These are phyloP conservation scores for Coniochaeta sp. DNA, from an alignment of 2,329 filamentous ascomycete genomes.

Conservation along the genomic window DNA sequence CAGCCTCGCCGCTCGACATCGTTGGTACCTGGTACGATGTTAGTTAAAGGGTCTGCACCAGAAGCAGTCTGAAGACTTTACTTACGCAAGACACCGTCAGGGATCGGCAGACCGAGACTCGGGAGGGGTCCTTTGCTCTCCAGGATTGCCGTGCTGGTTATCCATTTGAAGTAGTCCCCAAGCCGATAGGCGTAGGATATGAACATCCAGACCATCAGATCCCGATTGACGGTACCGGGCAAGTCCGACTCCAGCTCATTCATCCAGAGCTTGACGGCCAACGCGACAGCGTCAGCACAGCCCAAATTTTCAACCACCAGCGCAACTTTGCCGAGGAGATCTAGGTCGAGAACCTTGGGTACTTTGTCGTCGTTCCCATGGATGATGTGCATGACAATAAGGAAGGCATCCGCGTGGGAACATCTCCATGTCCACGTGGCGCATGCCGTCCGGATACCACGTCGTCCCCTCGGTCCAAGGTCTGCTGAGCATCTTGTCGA, in stretches of 20 bases:
- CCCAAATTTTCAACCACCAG: neutral
- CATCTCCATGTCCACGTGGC: neutral
- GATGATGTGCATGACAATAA: neutral
- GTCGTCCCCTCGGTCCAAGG: neutral
- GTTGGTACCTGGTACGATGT: too few relatives aligned
- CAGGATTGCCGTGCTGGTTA: slow-evolving; percentile 17
- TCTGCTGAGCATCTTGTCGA: neutral
- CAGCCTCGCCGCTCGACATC: too few relatives aligned
- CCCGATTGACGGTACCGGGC: slow-evolving; percentile 10
- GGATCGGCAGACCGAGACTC: slow-evolving; percentile 19
- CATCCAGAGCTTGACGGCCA: neutral
- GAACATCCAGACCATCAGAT: slow-evolving; percentile 23
- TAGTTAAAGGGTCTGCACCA: too few relatives aligned
- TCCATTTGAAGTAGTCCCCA: slow-evolving; percentile 17
- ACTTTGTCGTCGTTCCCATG: neutral
- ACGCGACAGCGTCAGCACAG: neutral
- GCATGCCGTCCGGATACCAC: neutral
- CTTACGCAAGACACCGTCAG: slow-evolving; percentile 21
- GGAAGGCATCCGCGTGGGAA: neutral
- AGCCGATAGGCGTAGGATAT: slow-evolving; percentile 22
- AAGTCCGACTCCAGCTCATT: neutral
- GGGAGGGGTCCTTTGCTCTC: slow-evolving; percentile 17
- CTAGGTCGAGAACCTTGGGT: neutral
- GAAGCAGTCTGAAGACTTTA: too few relatives aligned
- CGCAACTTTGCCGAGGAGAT: neutral